phyloP scores from a whole-genome alignment of 1,284 basidiomycete species.

The Omphalotus olearius region DNA sequence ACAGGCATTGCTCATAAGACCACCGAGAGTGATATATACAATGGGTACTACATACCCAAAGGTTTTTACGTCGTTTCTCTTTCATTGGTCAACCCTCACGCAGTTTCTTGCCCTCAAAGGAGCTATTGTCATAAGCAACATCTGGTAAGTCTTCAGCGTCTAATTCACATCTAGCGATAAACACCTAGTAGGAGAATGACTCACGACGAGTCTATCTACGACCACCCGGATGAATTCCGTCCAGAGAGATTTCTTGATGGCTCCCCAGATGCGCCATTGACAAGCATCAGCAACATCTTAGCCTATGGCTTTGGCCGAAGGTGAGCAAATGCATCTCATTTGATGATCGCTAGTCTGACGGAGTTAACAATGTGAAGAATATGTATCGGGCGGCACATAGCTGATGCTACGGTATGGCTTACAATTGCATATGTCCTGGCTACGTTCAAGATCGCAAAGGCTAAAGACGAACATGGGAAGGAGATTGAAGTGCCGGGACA shows the following conservation, averaged over 20 bases:
- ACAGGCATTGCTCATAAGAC: slow-evolving; percentile 1
- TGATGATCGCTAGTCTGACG: too few relatives aligned
- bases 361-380: neutral
- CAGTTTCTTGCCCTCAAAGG: neutral
- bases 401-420: neutral
- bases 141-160: slow-evolving; percentile 1
- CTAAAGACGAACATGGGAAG: neutral
- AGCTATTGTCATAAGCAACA: slow-evolving; percentile 2
- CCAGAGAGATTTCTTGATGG: neutral
- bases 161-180: neutral
- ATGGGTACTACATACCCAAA: slow-evolving; percentile 8
- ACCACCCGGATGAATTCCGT: neutral
- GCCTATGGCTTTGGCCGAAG: slow-evolving; percentile 1
- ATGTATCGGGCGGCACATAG: neutral
- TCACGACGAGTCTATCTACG: neutral
- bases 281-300: neutral
- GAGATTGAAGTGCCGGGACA: neutral
- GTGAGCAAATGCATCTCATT: neutral
- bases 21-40: slow-evolving; percentile 6
- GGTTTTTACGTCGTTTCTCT: neutral
- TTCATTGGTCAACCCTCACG: neutral
- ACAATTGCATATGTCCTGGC: neutral
- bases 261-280: neutral
- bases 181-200: neutral
- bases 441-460: neutral